Base-by-base conservation (phyloP, 139 green algal genomes). In the Chlorella sp. region DNA sequence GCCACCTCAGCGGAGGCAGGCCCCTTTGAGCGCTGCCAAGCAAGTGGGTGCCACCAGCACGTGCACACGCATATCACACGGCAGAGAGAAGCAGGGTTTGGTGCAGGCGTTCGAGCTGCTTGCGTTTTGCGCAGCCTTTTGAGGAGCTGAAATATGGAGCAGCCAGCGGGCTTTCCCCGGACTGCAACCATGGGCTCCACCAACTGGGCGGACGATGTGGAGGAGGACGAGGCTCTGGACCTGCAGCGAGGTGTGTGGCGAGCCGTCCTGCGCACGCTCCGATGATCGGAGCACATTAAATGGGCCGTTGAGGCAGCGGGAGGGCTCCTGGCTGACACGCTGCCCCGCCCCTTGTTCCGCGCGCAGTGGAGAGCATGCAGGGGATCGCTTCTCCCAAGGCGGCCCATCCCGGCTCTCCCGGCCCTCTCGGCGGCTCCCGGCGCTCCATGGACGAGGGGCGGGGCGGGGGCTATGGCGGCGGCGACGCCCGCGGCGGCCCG, bases 141-240 rank as follows among this genome's bases (percentile, higher is more conserved):
- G 48, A 57, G 48, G 48, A 16, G 48, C 48, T 57, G 48, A 71
- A 71, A 26, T 28, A 71, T 71, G 64, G 64, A 9, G 64, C 64
- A 71, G 64, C 64, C 64, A 26, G 21, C 21, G n/a, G 19, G 30
- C 75, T 81, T 81, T 9, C 53, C 75, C 2, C 75, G 75, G n/a
- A 81, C 75, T 12, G 75, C 75, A 28, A 87, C 83, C 61, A 87
- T 87, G 83, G 48, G n/a, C 24, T 68, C 32, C 7, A 78, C 57
- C 53, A 92, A 79, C 64, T 93, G 91, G 91, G 91, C 91, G 16
- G 91, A 93, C 36, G 91, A 91, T 81, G 91, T 93, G 26, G 91
- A 93, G 84, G 87, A 88, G n/a, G 91, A 93, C 26, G 91, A 93
- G 64, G 87, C 81, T n/a, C 71, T 78, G 22, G 91, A 91, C 22